phyloP scores from a whole-genome alignment of 2,329 filamentous ascomycete species.

The Pyricularia sp. region DNA sequence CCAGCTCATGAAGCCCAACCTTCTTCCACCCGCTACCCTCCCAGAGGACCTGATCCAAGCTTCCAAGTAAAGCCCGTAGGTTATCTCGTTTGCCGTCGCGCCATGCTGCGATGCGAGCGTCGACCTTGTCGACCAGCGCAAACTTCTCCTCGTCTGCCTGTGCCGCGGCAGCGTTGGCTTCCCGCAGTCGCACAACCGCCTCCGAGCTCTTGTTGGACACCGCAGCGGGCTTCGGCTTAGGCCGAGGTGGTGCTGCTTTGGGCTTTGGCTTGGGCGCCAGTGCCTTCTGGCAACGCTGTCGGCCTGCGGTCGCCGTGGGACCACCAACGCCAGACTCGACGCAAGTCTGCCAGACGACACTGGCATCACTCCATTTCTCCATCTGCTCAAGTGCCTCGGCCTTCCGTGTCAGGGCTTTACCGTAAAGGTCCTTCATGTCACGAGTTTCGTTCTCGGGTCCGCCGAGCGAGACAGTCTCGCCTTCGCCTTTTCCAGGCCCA shows the following conservation, averaged over 20 bases:
- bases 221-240: constrained; percentile 26
- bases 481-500: constrained; percentile 63
- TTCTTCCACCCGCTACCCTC: constrained; percentile 91
- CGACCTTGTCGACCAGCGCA: constrained; percentile 72
- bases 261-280: constrained; percentile 53
- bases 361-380: constrained; percentile 84
- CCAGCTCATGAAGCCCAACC: constrained; percentile 82
- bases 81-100: constrained; percentile 88
- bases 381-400: constrained; percentile 92
- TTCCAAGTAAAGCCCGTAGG: constrained; percentile 72
- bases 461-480: constrained; percentile 62
- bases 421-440: constrained; percentile 85
- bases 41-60: constrained; percentile 83
- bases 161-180: constrained; percentile 75
- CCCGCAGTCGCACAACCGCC: constrained; percentile 70
- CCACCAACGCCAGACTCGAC: constrained; percentile 83
- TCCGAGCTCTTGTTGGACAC: constrained; percentile 42
- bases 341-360: constrained; percentile 64
- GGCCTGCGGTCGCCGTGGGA: constrained; percentile 66
- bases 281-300: constrained; percentile 80
- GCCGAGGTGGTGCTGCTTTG: constrained; percentile 27
- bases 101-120: constrained; percentile 68
- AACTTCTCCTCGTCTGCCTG: constrained; percentile 87
- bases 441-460: constrained; percentile 50
- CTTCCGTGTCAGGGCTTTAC: constrained; percentile 87